These are phyloP conservation scores for Fusarium pseudonygamai DNA, from an alignment of 2,329 filamentous ascomycete species.

Conservation along the genomic window DNA sequence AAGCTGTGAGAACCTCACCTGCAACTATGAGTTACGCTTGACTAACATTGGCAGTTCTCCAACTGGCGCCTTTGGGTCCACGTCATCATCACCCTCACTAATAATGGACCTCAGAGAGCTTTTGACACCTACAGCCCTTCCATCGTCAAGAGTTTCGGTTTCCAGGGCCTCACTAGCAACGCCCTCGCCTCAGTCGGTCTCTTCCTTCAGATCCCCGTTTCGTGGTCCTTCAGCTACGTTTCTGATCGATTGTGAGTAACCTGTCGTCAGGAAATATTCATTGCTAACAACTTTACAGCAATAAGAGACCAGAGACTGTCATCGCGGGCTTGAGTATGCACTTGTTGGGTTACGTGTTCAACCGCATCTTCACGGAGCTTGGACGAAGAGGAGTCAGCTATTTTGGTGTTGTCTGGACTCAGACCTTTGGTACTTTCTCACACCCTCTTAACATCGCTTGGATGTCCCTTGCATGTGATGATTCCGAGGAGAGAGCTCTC, in stretches of 20 bases:
- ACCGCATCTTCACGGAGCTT: slow-evolving; percentile 61
- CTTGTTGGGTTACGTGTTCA: slow-evolving; percentile 63
- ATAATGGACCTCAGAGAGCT: slow-evolving; percentile 58
- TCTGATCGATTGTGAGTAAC: slow-evolving; percentile 60
- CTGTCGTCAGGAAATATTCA: fast-evolving
- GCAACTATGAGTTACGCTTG: not conserved
- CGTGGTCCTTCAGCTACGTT: slow-evolving; percentile 61
- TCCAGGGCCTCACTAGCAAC: slow-evolving; percentile 58
- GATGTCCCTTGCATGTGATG: slow-evolving; percentile 65
- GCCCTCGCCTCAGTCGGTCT: slow-evolving; percentile 65
- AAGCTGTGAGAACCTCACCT: slow-evolving; percentile 45
- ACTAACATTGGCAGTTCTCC: slow-evolving; percentile 48
- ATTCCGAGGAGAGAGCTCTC: slow-evolving; percentile 66
- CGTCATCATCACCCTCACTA: slow-evolving; percentile 59
- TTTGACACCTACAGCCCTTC: slow-evolving; percentile 64
- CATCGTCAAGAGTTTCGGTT: slow-evolving; percentile 64
- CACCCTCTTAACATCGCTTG: slow-evolving; percentile 69
- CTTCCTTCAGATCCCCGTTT: slow-evolving; percentile 61
- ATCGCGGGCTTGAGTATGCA: slow-evolving; percentile 59
- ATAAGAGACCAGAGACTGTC: slow-evolving; percentile 62
- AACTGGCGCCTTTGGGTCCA: slow-evolving; percentile 65
- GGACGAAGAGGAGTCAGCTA: slow-evolving; percentile 55
- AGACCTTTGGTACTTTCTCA: slow-evolving; percentile 63
- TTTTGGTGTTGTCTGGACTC: slow-evolving; percentile 66
- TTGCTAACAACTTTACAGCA: slow-evolving; percentile 36